Evolutionary conservation across 257 asterid genomes (phyloP), one percentile per base, ranked within the genome.

Genomic region (Nicotiana obtusifolia): DNA sequence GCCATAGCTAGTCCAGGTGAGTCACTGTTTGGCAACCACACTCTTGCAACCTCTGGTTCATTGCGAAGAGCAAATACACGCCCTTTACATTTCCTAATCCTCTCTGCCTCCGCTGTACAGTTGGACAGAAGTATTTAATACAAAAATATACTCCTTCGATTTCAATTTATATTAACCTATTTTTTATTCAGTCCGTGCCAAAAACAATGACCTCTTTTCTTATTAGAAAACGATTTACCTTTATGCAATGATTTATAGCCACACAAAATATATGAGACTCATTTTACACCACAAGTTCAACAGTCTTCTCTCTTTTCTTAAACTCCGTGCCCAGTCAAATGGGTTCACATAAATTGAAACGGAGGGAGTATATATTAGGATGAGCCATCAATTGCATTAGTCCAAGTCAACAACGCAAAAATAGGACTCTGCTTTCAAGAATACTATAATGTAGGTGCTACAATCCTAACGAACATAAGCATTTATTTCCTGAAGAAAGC

Each of bases 1-100:
- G 84, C 78, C 84, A 81, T 81, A 8, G 84, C 84, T 5, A 81
- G 80, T 35, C 84, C 84, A 41, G 84, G 84, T 5, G 80, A 33
- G 19, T 81, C 61, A 28, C 47, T 28, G 22, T 71, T 65, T 14
- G 84, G 80, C 17, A 81, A 68, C 84, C 84, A 81, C 14, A 81
- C 73, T 81, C 84, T 81, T 16, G 62, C 33, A 41, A 81, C 80
- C 41, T 76, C 75, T 19, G 84, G 84, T 44, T 81, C 84, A 54
- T 81, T 80, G 17, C 16, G 49, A 49, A 81, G 47, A 33, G 71
- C 31, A 30, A 68, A 71, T 11, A 81, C 80, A 4, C 84, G 80
- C 1, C 84, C 84, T 31, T 81, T 68, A 71, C 73, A 69, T 26
- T 71, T 53, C 14, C 10, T 19, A 56, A 81, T 81, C 49, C 84